Percentiles rank a stretch among this genome's conserved stretches.
These are phyloP conservation scores for Galerina sulciceps DNA, from an alignment of 768 basidiomycete species.

Conservation along the genomic window DNA sequence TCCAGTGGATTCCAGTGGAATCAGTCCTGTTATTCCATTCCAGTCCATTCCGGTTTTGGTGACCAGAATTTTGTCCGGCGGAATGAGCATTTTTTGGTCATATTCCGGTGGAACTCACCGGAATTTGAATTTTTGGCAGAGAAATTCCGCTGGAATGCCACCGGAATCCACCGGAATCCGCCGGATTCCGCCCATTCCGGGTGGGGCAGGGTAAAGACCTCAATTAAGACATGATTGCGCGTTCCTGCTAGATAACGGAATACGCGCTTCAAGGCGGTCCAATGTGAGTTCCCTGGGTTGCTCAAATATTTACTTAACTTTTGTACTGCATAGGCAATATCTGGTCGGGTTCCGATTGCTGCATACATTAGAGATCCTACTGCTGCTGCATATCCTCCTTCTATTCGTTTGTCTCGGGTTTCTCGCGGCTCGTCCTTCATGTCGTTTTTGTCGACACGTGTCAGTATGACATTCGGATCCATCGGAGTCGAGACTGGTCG, in stretches of 20 bases:
- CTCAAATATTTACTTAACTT: slow-evolving; percentile 34
- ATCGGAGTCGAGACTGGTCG: slow-evolving; percentile 28
- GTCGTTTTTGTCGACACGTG: slow-evolving; percentile 10
- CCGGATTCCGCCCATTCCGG: too few species aligned
- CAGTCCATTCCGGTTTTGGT: too few species aligned
- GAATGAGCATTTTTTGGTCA: too few species aligned
- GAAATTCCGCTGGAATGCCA: too few species aligned
- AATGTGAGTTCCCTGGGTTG: slow-evolving; percentile 38
- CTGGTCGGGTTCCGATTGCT: slow-evolving; percentile 35
- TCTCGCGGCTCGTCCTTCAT: background rate
- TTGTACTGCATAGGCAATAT: slow-evolving; percentile 41
- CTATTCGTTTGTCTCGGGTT: background rate
- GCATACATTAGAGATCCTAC: slow-evolving; percentile 17
- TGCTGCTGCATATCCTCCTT: background rate
- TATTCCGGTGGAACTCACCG: too few species aligned
- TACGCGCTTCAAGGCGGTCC: slow-evolving; percentile 40
- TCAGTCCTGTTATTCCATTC: too few species aligned
- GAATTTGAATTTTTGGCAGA: too few species aligned
- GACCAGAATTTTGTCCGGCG: too few species aligned
- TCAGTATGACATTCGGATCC: slow-evolving; percentile 20
- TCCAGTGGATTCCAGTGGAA: too few species aligned
- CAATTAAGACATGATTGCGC: background rate
- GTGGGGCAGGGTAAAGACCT: too few species aligned
- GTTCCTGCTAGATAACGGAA: slow-evolving; percentile 41
- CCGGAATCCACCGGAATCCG: too few species aligned